Evolutionary conservation across 805 yeast species (phyloP).

Genomic region (Kuraishia hungarica): DNA sequence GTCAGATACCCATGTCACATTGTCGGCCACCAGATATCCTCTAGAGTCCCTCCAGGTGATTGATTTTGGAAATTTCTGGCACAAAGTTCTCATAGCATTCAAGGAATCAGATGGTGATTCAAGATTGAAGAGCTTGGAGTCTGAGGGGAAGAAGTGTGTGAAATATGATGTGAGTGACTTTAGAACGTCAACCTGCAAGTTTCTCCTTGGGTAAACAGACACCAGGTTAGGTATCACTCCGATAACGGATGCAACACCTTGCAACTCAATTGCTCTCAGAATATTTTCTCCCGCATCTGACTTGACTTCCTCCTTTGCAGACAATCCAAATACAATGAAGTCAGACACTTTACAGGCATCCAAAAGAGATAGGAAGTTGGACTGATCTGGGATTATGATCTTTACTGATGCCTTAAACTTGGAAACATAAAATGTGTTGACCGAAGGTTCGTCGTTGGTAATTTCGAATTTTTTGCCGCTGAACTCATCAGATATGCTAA

Average conservation of each 20-base stretch:
- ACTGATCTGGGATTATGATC: constrained; percentile 63
- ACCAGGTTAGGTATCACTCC: constrained; percentile 75
- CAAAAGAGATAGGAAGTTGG: constrained; percentile 56
- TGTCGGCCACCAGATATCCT: constrained; percentile 78
- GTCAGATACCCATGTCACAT: constrained; percentile 32
- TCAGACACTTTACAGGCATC: constrained; percentile 90
- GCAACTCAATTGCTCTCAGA: constrained; percentile 79
- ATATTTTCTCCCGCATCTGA: constrained; percentile 78
- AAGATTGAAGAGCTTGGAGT: constrained; percentile 66
- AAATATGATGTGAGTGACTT: constrained; percentile 59
- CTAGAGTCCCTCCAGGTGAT: constrained; percentile 91
- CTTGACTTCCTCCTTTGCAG: constrained; percentile 80
- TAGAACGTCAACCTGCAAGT: constrained; percentile 64
- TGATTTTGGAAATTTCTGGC: constrained; percentile 82
- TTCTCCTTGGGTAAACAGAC: constrained; percentile 58
- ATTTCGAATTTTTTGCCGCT: constrained; percentile 20
- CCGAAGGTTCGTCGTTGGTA: constrained; percentile 33
- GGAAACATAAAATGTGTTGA: constrained; percentile 41
- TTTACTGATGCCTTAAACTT: constrained; percentile 73
- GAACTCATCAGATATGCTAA: constrained; percentile 20
- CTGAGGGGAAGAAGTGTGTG: constrained; percentile 71
- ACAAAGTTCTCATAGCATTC: constrained; percentile 63
- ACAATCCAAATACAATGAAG: constrained; percentile 81
- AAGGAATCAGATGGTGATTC: constrained; percentile 62
- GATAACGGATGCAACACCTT: constrained; percentile 79